These are phyloP conservation scores for Cercophora newfieldiana DNA, from an alignment of 495 filamentous ascomycete species.

Conservation along the genomic window DNA sequence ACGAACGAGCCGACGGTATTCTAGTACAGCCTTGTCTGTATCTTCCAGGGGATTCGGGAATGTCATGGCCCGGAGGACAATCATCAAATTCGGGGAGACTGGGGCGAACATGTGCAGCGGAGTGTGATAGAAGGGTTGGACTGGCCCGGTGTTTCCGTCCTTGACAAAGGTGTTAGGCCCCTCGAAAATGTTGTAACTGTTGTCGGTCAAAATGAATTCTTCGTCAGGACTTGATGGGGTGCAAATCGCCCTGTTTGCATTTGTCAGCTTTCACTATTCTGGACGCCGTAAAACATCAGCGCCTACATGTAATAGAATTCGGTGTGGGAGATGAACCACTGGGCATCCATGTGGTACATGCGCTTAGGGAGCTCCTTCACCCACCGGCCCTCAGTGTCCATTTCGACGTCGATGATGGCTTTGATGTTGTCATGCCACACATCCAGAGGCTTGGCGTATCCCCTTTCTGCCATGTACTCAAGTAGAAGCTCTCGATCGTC, in stretches of 20 bases:
- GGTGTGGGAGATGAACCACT: slow-evolving; percentile 43
- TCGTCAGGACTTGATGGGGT: slow-evolving; percentile 37
- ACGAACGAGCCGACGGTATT: background rate
- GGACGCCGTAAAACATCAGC: too few species aligned
- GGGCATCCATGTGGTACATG: slow-evolving; percentile 46
- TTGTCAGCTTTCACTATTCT: too few species aligned
- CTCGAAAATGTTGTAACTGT: slow-evolving; percentile 49
- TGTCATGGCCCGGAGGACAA: slow-evolving; percentile 41
- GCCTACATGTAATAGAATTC: slow-evolving; percentile 39
- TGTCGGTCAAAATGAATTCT: slow-evolving; percentile 55
- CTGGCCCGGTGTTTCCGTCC: slow-evolving; percentile 28
- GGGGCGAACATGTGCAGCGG: slow-evolving; percentile 47
- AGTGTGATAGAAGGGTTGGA: slow-evolving; percentile 9
- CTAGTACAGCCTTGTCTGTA: slow-evolving; percentile 12
- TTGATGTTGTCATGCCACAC: slow-evolving; percentile 56
- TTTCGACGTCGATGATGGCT: slow-evolving; percentile 47
- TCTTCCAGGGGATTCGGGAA: slow-evolving; percentile 35
- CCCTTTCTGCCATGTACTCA: slow-evolving; percentile 48
- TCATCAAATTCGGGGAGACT: slow-evolving; percentile 52
- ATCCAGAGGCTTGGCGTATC: slow-evolving; percentile 45
- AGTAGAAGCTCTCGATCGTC: slow-evolving; percentile 41
- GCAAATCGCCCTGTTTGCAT: slow-evolving; percentile 35
- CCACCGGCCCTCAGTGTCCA: slow-evolving; percentile 44
- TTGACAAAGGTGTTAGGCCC: slow-evolving; percentile 37
- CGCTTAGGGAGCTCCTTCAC: slow-evolving; percentile 27